These are phyloP conservation scores for Rhizopus arrhizus DNA, from an alignment of 371 early-diverging fungal genomes.

Conservation along the genomic window DNA sequence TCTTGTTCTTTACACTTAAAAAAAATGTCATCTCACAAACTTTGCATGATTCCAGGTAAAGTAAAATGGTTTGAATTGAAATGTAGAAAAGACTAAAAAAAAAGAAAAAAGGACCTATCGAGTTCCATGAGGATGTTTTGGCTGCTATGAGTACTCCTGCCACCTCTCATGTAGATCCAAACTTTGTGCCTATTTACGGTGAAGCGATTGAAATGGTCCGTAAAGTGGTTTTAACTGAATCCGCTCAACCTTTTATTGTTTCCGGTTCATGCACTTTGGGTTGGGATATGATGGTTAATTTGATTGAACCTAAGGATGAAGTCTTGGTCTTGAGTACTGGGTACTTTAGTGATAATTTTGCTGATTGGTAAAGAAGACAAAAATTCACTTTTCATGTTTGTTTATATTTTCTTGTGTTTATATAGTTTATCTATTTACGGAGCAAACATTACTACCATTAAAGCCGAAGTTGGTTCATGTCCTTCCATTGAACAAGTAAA, in stretches of 20 bases:
- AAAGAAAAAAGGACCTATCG: conserved; percentile 75
- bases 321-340: conserved; percentile 93
- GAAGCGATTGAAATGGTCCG: conserved; percentile 83
- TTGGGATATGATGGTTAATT: conserved; percentile 94
- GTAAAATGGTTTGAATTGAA: too few relatives aligned
- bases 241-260: conserved; percentile 93
- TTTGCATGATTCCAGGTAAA: conserved; percentile 91
- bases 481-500: conserved; percentile 65
- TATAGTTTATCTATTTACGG: conserved; percentile 84
- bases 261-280: conserved; percentile 94
- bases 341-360: conserved; percentile 95
- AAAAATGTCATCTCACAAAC: conserved; percentile 57
- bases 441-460: conserved; percentile 78
- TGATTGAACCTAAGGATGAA: conserved; percentile 85
- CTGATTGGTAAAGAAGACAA: conserved; percentile 71
- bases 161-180: conserved; percentile 91
- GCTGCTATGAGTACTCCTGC: conserved; percentile 88
- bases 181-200: conserved; percentile 88
- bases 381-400: conserved; percentile 1
- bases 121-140: conserved; percentile 90
- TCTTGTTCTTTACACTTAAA: too few relatives aligned
- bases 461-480: conserved; percentile 68
- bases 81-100: background rate
- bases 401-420: background rate
- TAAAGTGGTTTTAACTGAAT: conserved; percentile 75